These are phyloP conservation scores for Lactarius deliciosus DNA, from an alignment of 768 basidiomycete species.

Conservation along the genomic window DNA sequence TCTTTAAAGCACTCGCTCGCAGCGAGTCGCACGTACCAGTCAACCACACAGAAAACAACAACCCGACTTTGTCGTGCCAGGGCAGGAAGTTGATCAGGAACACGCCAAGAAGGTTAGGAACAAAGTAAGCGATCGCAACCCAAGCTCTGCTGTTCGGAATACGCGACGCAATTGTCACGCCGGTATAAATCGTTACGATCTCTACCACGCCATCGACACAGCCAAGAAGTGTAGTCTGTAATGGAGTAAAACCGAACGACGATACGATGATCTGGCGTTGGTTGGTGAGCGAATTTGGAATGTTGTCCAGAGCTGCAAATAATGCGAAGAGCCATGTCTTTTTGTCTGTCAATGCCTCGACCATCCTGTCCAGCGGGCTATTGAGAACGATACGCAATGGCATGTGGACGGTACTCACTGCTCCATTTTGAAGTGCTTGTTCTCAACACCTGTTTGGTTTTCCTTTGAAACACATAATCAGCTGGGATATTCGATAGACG, in stretches of 20 bases:
- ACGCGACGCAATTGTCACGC: slow-evolving; percentile 56
- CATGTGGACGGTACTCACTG: slow-evolving; percentile 51
- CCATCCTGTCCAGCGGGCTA: slow-evolving; percentile 45
- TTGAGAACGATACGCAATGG: neutral
- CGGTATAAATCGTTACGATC: slow-evolving; percentile 68
- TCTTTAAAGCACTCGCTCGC: neutral
- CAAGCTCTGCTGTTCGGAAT: slow-evolving; percentile 62
- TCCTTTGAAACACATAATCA: slow-evolving; percentile 38
- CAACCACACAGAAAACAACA: slow-evolving; percentile 57
- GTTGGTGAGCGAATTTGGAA: slow-evolving; percentile 68
- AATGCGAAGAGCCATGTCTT: slow-evolving; percentile 79
- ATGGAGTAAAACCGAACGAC: slow-evolving; percentile 60
- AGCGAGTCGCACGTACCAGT: slow-evolving; percentile 43
- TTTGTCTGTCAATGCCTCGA: slow-evolving; percentile 63
- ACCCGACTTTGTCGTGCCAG: slow-evolving; percentile 62
- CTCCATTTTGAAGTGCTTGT: slow-evolving; percentile 76
- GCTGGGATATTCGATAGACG: neutral
- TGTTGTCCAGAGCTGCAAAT: slow-evolving; percentile 57
- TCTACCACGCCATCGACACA: slow-evolving; percentile 66
- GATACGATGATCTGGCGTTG: slow-evolving; percentile 64
- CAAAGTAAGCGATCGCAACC: slow-evolving; percentile 55
- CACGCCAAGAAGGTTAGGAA: slow-evolving; percentile 65
- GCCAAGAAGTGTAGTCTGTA: slow-evolving; percentile 68
- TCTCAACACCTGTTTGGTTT: slow-evolving; percentile 82
- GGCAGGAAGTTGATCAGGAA: slow-evolving; percentile 64